These are phyloP conservation scores for Puccinia horiana DNA, from an alignment of 1,284 basidiomycete species.

Conservation along the genomic window DNA sequence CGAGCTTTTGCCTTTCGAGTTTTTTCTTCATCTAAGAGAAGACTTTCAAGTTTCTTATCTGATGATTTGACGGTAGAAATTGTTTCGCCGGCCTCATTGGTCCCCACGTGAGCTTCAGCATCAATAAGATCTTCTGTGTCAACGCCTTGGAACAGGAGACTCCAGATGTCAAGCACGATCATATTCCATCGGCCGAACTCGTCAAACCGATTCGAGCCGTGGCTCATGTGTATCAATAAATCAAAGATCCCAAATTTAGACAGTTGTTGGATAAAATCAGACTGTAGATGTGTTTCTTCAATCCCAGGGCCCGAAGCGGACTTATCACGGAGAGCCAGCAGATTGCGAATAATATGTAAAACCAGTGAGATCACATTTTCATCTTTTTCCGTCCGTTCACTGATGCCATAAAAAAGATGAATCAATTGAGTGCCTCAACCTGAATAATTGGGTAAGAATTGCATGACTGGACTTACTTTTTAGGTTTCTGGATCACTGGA, in stretches of 20 bases:
- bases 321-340: constrained; percentile 81
- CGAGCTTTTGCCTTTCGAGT: constrained; percentile 64
- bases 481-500: constrained; percentile 58
- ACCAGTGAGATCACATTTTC: constrained; percentile 81
- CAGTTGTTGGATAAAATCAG: constrained; percentile 71
- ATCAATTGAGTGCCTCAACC: not conserved
- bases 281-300: constrained; percentile 64
- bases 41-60: constrained; percentile 53
- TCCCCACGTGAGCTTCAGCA: constrained; percentile 43
- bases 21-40: constrained; percentile 72
- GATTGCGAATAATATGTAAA: constrained; percentile 84
- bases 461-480: constrained; percentile 54
- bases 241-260: constrained; percentile 74
- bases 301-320: constrained; percentile 63
- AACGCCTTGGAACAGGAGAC: constrained; percentile 77
- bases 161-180: constrained; percentile 82
- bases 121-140: constrained; percentile 66
- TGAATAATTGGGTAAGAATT: not conserved
- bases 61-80: constrained; percentile 45
- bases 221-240: constrained; percentile 77
- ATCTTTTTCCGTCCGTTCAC: constrained; percentile 74
- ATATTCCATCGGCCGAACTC: constrained; percentile 81
- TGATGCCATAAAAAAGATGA: constrained; percentile 19
- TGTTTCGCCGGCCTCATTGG: constrained; percentile 50
- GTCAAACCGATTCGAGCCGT: constrained; percentile 69